Base-by-base conservation (phyloP, 208 protist genomes). In the Acanthamoeba healyi region DNA sequence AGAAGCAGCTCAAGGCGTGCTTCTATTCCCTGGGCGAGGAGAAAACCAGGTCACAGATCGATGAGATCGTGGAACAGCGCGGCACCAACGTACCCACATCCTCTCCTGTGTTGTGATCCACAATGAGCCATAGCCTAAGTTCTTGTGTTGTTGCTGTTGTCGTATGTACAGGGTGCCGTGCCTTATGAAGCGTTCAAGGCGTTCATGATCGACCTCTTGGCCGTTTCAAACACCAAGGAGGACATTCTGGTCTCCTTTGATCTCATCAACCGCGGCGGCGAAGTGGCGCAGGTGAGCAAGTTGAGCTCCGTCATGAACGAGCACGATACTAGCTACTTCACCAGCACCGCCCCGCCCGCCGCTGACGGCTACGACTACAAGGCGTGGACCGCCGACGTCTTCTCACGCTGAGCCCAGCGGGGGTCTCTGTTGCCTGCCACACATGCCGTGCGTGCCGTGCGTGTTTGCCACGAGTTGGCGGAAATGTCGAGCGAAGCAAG, bases 1-100 rank as follows among this genome's bases (percentile, higher is more conserved):
- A 65, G 56, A 93, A 92, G 81, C 67, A 94, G 81, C 77, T 94
- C 77, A 94, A 89, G 93, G 77, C 77, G 19, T 94, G 93, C 79
- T 86, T 94, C 46, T 94, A 89, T n/a, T 94, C 93, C 6, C 81
- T 94, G 7, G 93, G 93, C 17, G 93, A 94, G 46, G 93, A 94
- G 56, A 70, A 54, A 81, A 89, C 79, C 19, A 24, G 44, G 1
- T 4, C 42, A 22, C 38, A 94, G 40, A 67, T 94, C 19, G 77
- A 87, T 24, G 58, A 63, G 29, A 46, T 89, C 42, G 54, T 94
- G 1, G 6, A 44, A 9, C 54, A 92, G 93, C 36, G 36, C 17
- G 93, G 93, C 14, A 42, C 56, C 24, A 92, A 92, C 81, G 84
- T 58, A 32, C 49, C 5, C 38, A 54, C 42, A 17, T 32, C 72